Evolutionary conservation across 192 early-diverging fungal genomes (phyloP).

Genomic region (Coemansia sp.): DNA sequence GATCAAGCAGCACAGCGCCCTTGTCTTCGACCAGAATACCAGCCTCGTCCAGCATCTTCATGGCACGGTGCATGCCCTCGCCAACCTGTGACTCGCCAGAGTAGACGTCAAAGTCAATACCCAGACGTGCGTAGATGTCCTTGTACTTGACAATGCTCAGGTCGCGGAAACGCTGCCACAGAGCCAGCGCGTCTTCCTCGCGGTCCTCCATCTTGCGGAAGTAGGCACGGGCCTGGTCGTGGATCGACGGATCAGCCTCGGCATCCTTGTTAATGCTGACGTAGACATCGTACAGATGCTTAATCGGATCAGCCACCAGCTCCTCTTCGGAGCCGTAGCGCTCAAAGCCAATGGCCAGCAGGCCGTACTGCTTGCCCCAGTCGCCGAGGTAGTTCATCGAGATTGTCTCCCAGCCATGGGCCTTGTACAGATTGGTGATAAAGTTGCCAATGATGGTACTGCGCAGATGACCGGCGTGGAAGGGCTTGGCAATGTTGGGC

Average conservation of each 20-base stretch:
- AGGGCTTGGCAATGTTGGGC: conserved; percentile 98
- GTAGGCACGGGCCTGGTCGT: conserved; percentile 87
- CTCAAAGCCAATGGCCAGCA: conserved; percentile 87
- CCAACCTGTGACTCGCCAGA: conserved; percentile 94
- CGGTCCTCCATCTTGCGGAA: conserved; percentile 95
- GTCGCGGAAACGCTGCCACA: conserved; percentile 89
- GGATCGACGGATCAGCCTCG: conserved; percentile 60
- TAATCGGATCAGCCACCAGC: conserved; percentile 78
- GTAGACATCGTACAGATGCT: conserved; percentile 91
- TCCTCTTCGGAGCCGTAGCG: conserved; percentile 78
- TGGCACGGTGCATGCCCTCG: conserved; percentile 65
- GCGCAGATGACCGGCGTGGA: conserved; percentile 97
- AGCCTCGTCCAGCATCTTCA: conserved; percentile 67
- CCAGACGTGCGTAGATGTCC: conserved; percentile 85
- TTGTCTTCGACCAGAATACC: conserved; percentile 67
- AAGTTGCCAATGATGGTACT: conserved; percentile 97
- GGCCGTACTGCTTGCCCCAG: conserved; percentile 99
- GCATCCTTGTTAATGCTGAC: conserved; percentile 82
- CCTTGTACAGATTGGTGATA: conserved; percentile 75
- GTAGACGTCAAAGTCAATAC: conserved; percentile 90
- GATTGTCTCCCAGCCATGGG: conserved; percentile 87
- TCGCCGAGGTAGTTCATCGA: conserved; percentile 98
- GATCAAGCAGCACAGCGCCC: conserved; percentile 84
- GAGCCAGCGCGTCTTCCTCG: conserved; percentile 69
- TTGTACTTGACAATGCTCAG: conserved; percentile 90